Base-by-base conservation (phyloP, 192 early-diverging fungal genomes). In the Coemansia nantahalensis region DNA sequence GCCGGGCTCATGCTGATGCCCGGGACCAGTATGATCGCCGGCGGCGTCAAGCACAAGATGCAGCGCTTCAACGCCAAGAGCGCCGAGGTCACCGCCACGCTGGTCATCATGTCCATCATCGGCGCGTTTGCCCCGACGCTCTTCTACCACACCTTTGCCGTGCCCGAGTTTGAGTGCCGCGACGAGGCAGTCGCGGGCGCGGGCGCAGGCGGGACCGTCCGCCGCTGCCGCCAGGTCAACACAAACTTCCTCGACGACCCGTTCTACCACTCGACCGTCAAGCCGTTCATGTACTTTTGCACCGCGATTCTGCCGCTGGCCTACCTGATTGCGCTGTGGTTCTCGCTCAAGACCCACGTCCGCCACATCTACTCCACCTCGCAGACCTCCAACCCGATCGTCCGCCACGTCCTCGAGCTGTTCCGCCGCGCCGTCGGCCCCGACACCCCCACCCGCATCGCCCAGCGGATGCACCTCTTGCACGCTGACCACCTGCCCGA, bases 11-110 rank as follows among this genome's bases (percentile, higher is more conserved):
- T 98, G 35, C 78, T 92, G 10, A 83, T 98, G 80, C 96, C 96
- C 6, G 96, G 96, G 19, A 72, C 89, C 34, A 89, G 86, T 60
- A 98, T 98, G 96, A 82, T 96, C 39, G 86, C 87, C 39, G 92
- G 93, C 17, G 93, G 90, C 17, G 62, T 94, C 23, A 93, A 86
- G 61, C 77, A 86, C 54, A 93, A 94, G 72, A 91, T 95, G 59
- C 93, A 95, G 75, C 81, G 80, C 31, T 98, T 98, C 74, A 97
- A 98, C 63, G 88, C 86, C 40, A 95, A 94, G 63, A 86, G 87
- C 48, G 93, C 96, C 39, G 90, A 89, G 49, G 94, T 98, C n/a
- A 94, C 96, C 6, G 83, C 87, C 30, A 97, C 96, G 1, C 84
- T 98, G 83, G 81, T 98, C 11, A 92, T 96, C 61, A 89, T 95